Base-by-base conservation (phyloP, 768 basidiomycete species). In the Tylopilus balloui region DNA sequence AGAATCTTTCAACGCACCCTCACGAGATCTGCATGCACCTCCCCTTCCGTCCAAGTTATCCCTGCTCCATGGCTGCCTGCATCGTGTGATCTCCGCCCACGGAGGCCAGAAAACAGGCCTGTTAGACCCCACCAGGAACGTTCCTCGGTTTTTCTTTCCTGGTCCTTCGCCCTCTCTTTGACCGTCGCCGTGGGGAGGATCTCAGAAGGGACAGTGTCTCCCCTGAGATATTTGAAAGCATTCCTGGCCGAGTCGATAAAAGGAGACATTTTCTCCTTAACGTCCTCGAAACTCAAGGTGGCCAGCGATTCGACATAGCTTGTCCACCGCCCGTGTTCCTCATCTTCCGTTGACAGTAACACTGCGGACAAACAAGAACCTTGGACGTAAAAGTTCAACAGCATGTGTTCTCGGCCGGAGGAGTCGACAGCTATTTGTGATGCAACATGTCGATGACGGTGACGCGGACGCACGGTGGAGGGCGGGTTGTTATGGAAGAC, bases 401-500 rank as follows among this genome's bases (percentile, higher is more conserved):
- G 75, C 80, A 92, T 83, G 56, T 92, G 90, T 63, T 92, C 88
- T 35, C 81, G 78, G 1, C 90, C 90, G 10, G 78, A 61, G 11
- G 82, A 69, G 63, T 92, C 90, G 21, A 87, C 70, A 50, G 80
- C 80, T 52, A 90, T 76, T 51, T 88, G 84, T 17, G 89, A 90
- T 8, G 80, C 80, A 37, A 91, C 86, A 69, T 86, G 86, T 59
- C 87, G 80, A 58, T 88, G 87, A 17, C 90, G 80, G 61, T 92
- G 90, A 46, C 88, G 79, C 12, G 90, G 90, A 24, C 88, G 81
- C 45, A 77, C 63, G 32, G 74, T 67, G n/a, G 86, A 83, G 3
- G 90, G 88, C 0, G 88, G 85, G 57, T 86, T 88, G 60, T 87
- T 91, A 65, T 92, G 86, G 64, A 92, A 92, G 8, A 75, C 71